Evolutionary conservation across 1,139 yeast genomes (phyloP).

Genomic region (Suhomyces choctaworum): DNA sequence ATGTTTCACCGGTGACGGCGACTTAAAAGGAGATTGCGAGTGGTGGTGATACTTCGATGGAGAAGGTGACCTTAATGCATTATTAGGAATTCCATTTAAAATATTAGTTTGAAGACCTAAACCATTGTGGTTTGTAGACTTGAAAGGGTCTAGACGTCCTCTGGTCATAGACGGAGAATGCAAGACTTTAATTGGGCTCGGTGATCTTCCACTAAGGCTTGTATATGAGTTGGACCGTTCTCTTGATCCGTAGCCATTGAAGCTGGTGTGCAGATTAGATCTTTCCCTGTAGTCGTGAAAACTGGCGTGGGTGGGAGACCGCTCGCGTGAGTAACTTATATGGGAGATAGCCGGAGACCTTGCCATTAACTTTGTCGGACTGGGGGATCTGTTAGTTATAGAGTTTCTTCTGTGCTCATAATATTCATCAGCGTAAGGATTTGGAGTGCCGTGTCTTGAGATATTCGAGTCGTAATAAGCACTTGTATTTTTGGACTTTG

Average conservation of each 20-base stretch:
- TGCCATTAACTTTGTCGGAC: constrained; percentile 13
- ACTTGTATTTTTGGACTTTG: constrained; percentile 2
- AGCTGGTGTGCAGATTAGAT: constrained; percentile 5
- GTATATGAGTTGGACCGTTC: constrained; percentile 8
- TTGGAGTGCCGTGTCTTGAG: constrained; percentile 2
- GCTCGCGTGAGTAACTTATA: constrained; percentile 3
- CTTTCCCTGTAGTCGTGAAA: constrained; percentile 5
- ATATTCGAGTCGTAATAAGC: constrained; percentile 3
- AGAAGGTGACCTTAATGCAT: constrained; percentile 13
- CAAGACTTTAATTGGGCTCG: constrained; percentile 11
- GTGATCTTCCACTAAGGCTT: constrained; percentile 9
- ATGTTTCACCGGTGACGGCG: constrained; percentile 14
- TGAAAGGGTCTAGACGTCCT: constrained; percentile 5
- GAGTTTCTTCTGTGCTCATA: constrained; percentile 4
- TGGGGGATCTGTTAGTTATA: constrained; percentile 14
- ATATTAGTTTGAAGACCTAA: constrained; percentile 6
- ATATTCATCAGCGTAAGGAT: constrained; percentile 1
- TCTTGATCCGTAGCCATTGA: constrained; percentile 5
- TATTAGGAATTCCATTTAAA: constrained; percentile 4
- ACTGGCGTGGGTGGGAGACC: constrained; percentile 3
- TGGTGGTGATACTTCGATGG: constrained; percentile 12
- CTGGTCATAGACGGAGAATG: constrained; percentile 10
- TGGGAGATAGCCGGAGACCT: constrained; percentile 5
- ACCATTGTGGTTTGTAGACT: constrained; percentile 2
- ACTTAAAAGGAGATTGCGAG: constrained; percentile 11